Evolutionary conservation across 331 rosid species (phyloP).

Genomic region (Spiraea crenata): DNA sequence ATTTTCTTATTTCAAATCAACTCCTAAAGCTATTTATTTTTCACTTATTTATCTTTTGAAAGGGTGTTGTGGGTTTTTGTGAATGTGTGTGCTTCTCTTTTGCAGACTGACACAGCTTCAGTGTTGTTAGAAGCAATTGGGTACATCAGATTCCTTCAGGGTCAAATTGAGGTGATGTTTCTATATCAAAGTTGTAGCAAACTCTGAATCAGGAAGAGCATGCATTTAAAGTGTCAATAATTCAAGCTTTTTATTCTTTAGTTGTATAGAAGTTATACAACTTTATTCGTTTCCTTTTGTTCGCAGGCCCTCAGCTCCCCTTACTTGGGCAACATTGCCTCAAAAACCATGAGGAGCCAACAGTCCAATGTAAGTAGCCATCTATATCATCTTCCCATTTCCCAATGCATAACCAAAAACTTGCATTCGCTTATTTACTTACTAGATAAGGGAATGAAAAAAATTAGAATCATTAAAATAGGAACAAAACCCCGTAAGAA

Average conservation of each 20-base stretch:
- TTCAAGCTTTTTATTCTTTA: slow-evolving; percentile 40
- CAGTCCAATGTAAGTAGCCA: slow-evolving; percentile 47
- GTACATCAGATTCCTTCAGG: slow-evolving; percentile 76
- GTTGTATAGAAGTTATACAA: slow-evolving; percentile 35
- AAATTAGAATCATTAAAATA: too few species aligned
- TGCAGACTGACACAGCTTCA: slow-evolving; percentile 99
- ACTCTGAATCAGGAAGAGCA: slow-evolving; percentile 43
- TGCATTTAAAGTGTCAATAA: slow-evolving; percentile 46
- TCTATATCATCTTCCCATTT: slow-evolving; percentile 26
- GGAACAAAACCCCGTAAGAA: too few species aligned
- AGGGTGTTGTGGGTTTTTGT: slow-evolving; percentile 39
- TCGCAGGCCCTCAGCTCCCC: slow-evolving; percentile 89
- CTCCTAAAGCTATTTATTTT: too few species aligned
- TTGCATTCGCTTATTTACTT: too few species aligned
- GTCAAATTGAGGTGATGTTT: slow-evolving; percentile 85
- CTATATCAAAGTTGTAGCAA: slow-evolving; percentile 30
- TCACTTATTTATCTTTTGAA: not conserved
- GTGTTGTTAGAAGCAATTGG: slow-evolving; percentile 86
- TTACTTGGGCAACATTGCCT: slow-evolving; percentile 51
- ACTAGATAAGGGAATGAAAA: too few species aligned
- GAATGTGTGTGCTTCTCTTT: slow-evolving; percentile 41
- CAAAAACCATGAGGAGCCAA: slow-evolving; percentile 55
- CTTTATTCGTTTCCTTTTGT: slow-evolving; percentile 17
- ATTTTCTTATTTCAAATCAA: not conserved
- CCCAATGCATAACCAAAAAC: slow-evolving; percentile 28